A percentile compares a stretch with the other conserved stretches of the same genome.
Conservation (phyloP, 1,284 basidiomycete species). For the Cryptococcus sp. region DNA sequence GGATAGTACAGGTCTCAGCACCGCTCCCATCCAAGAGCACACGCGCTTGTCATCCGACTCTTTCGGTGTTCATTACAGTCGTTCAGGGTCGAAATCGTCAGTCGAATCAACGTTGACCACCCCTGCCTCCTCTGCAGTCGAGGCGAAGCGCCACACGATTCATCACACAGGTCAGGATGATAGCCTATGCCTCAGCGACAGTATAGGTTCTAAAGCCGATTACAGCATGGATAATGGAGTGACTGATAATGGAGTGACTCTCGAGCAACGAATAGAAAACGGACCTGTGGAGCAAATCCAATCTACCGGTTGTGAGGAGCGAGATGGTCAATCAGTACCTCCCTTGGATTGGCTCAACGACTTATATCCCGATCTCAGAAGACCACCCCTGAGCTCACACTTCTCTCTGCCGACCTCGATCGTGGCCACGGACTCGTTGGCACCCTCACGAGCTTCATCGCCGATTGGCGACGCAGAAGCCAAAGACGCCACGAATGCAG, state of each 20-base stretch:
- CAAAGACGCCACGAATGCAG: no score
- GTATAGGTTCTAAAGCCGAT: not conserved
- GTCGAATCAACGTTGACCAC: slow-evolving; percentile 23
- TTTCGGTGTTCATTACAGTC: slow-evolving; percentile 26
- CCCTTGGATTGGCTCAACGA: not conserved
- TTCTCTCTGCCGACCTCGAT: not conserved
- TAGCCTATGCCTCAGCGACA: not conserved
- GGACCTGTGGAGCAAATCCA: not conserved
- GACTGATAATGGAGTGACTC: not conserved
- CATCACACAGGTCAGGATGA: not conserved
- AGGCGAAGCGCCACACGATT: not conserved
- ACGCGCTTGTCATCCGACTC: slow-evolving; percentile 22
- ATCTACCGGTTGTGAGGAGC: not conserved
- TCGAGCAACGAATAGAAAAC: not conserved
- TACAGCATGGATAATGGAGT: not conserved
- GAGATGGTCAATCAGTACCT: no score
- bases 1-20: not conserved
- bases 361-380: not conserved
- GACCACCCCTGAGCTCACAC: not conserved
- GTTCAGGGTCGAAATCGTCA: slow-evolving; percentile 14
- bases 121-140: slow-evolving; percentile 10
- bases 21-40: slow-evolving; percentile 17
- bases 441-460: not conserved
- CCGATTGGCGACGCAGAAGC: not conserved
- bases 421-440: not conserved